Conservation (phyloP, 768 basidiomycete genomes). For the Suillus paluster region DNA sequence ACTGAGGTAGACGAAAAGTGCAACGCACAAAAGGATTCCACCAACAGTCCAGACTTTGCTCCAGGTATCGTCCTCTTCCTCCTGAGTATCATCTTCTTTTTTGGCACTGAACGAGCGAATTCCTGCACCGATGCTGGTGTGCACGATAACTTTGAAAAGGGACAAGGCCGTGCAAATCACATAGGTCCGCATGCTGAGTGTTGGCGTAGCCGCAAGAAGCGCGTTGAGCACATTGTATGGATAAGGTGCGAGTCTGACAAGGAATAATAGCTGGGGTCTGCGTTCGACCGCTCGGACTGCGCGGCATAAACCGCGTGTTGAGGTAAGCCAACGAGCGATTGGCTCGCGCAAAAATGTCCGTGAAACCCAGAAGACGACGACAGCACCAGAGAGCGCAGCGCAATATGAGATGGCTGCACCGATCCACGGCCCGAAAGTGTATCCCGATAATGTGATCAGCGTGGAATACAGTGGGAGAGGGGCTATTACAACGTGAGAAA, state of each 20-base stretch:
- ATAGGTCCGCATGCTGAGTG: slow-evolving; percentile 80
- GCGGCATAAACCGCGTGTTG: slow-evolving; percentile 72
- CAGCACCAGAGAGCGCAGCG: slow-evolving; percentile 83
- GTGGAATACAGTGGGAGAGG: slow-evolving; percentile 94
- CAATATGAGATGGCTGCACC: slow-evolving; percentile 88
- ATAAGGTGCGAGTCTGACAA: slow-evolving; percentile 91
- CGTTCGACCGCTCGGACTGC: slow-evolving; percentile 88
- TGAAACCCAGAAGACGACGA: slow-evolving; percentile 82
- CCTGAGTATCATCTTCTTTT: slow-evolving; percentile 52
- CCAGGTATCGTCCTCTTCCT: slow-evolving; percentile 48
- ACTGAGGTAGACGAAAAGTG: slow-evolving; percentile 79
- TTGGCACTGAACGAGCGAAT: slow-evolving; percentile 76
- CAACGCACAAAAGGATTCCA: slow-evolving; percentile 73
- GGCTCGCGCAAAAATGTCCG: slow-evolving; percentile 70
- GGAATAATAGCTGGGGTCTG: slow-evolving; percentile 85
- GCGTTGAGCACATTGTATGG: slow-evolving; percentile 96
- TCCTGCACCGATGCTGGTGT: slow-evolving; percentile 85
- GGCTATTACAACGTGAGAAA: slow-evolving; percentile 48
- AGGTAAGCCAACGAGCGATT: slow-evolving; percentile 76
- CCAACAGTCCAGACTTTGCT: slow-evolving; percentile 64
- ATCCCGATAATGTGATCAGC: slow-evolving; percentile 89
- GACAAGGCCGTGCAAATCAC: slow-evolving; percentile 80
- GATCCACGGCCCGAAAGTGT: slow-evolving; percentile 84
- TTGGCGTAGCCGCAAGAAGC: slow-evolving; percentile 85
- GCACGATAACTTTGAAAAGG: slow-evolving; percentile 88